Evolutionary conservation across 306 rosid species (phyloP).

Genomic region (Betula pendula): DNA sequence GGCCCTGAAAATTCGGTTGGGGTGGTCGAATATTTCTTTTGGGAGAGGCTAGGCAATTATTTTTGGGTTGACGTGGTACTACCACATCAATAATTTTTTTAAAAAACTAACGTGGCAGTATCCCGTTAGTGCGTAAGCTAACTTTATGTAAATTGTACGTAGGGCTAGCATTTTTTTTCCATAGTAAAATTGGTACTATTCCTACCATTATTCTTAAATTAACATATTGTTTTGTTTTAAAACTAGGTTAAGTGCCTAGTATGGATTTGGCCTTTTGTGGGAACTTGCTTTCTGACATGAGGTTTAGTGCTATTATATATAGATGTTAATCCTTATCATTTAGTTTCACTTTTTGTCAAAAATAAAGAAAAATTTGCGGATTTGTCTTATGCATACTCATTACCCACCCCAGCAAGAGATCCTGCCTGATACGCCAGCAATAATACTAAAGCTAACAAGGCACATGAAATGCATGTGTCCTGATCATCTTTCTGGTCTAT

Average conservation of each 20-base stretch:
- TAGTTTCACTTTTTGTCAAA: neutral
- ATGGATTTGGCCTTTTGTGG: neutral
- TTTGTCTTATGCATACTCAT: neutral
- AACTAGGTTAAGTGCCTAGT: neutral
- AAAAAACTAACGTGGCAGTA: too few species aligned
- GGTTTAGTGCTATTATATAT: too few species aligned
- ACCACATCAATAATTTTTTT: too few species aligned
- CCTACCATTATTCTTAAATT: neutral
- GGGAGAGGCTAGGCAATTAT: too few species aligned
- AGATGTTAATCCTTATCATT: neutral
- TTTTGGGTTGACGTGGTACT: too few species aligned
- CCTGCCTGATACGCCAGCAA: neutral
- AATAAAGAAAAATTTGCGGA: neutral
- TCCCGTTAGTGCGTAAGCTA: too few species aligned
- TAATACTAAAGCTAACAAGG: neutral
- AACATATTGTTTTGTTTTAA: neutral
- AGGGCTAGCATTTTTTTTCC: too few species aligned
- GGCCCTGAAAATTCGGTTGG: too few species aligned
- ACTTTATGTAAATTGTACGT: too few species aligned
- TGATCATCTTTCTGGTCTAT: neutral
- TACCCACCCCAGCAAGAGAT: constrained; percentile 13
- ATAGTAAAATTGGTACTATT: too few species aligned
- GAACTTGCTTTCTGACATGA: neutral
- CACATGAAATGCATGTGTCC: neutral
- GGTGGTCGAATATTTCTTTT: too few species aligned